These are phyloP conservation scores for Erucastrum elatum DNA, from an alignment of 345 rosid species.

Conservation along the genomic window DNA sequence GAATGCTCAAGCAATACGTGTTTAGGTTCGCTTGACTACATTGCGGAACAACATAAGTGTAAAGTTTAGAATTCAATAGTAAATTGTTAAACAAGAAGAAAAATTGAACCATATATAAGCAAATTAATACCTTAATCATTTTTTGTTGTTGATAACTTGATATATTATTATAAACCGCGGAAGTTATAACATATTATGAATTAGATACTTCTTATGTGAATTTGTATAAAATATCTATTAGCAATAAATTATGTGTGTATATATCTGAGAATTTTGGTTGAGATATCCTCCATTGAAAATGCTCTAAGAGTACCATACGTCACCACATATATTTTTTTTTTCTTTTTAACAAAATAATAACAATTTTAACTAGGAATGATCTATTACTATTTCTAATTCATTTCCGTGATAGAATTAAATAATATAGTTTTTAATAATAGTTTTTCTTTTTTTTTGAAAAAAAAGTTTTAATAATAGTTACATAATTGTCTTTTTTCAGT, in stretches of 20 bases:
- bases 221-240: too few species aligned
- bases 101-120: not conserved
- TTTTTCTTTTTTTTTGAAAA: too few species aligned
- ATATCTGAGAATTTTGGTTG: too few species aligned
- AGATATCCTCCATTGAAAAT: too few species aligned
- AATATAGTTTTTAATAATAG: not conserved
- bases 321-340: too few species aligned
- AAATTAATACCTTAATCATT: not conserved
- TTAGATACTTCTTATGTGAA: not conserved
- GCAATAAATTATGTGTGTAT: too few species aligned
- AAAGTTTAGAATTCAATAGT: not conserved
- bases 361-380: not conserved
- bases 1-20: not conserved
- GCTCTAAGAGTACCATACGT: too few species aligned
- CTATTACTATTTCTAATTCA: not conserved
- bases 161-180: too few species aligned
- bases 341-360: too few species aligned
- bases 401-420: not conserved
- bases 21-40: not conserved
- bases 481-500: not conserved
- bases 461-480: too few species aligned
- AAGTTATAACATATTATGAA: not conserved
- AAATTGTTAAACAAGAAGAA: not conserved
- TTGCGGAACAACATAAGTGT: not conserved
- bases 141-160: too few species aligned